phyloP scores from a whole-genome alignment of 2,329 filamentous ascomycete species.

The Penicillium sp. region DNA sequence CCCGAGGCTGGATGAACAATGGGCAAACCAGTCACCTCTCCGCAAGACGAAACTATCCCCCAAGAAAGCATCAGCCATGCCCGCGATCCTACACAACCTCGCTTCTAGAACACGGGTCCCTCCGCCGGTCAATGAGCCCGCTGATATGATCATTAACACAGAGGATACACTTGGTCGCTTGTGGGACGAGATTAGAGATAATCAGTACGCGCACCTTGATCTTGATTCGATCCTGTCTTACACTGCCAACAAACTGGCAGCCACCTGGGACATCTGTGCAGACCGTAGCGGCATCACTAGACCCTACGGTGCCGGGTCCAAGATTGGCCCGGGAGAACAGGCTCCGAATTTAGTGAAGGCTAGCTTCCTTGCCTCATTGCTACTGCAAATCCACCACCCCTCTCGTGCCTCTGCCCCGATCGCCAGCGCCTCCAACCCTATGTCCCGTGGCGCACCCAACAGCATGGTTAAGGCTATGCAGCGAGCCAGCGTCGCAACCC shows the following conservation, averaged over 20 bases:
- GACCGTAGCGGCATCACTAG: slow-evolving; percentile 44
- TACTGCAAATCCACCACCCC: slow-evolving; percentile 77
- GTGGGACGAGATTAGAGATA: slow-evolving; percentile 51
- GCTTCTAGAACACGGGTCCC: slow-evolving; percentile 59
- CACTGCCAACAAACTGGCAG: slow-evolving; percentile 34
- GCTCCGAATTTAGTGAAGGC: slow-evolving; percentile 71
- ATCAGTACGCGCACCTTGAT: slow-evolving; percentile 32
- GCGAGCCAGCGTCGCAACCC: slow-evolving; percentile 27
- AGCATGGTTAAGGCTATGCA: slow-evolving; percentile 30
- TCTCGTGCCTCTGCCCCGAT: slow-evolving; percentile 38
- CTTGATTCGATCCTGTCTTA: slow-evolving; percentile 34
- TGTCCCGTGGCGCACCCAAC: slow-evolving; percentile 27
- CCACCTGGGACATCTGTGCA: slow-evolving; percentile 33
- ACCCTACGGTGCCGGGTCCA: slow-evolving; percentile 48
- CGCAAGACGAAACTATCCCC: slow-evolving; percentile 36
- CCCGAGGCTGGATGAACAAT: slow-evolving; percentile 42
- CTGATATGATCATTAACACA: slow-evolving; percentile 71
- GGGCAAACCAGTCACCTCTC: slow-evolving; percentile 35
- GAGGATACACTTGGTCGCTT: slow-evolving; percentile 69
- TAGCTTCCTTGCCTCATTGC: slow-evolving; percentile 72
- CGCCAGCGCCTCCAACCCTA: slow-evolving; percentile 21
- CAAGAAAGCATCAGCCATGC: slow-evolving; percentile 63
- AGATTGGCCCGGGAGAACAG: slow-evolving; percentile 65
- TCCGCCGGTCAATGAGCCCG: slow-evolving; percentile 62
- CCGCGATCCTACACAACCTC: slow-evolving; percentile 70